phyloP scores from a whole-genome alignment of 129 eudicot species.

The Deinandra increscens region DNA sequence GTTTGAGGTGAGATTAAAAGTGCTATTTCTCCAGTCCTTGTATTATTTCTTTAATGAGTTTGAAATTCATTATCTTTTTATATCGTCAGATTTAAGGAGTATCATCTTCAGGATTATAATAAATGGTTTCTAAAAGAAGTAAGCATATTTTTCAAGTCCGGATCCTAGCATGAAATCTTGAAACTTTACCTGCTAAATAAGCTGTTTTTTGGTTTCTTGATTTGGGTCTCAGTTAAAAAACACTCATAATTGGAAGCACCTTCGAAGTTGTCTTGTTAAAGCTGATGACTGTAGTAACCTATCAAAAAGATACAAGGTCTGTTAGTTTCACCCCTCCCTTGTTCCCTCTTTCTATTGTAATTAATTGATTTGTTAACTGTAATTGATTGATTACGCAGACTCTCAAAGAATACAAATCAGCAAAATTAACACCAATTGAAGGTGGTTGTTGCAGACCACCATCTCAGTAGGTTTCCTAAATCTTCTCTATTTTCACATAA shows the following conservation, averaged over 20 bases:
- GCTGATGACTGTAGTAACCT: conserved; percentile 69
- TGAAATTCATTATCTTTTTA: neutral
- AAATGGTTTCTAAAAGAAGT: conserved; percentile 88
- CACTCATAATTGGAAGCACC: conserved; percentile 71
- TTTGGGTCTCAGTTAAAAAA: conserved; percentile 61
- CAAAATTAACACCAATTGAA: conserved; percentile 79
- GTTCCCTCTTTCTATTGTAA: neutral
- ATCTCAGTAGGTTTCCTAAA: conserved; percentile 58
- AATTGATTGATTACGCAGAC: conserved; percentile 45
- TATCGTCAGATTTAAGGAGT: conserved; percentile 77
- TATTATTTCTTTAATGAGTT: neutral
- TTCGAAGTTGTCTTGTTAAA: conserved; percentile 84
- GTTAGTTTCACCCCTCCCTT: neutral
- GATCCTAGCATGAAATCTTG: neutral
- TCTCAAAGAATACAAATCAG: conserved; percentile 59
- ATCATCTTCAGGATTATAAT: conserved; percentile 89
- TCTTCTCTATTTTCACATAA: neutral
- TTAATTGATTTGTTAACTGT: neutral
- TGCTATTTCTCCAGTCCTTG: neutral
- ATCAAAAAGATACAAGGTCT: conserved; percentile 77
- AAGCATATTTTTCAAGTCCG: conserved; percentile 20
- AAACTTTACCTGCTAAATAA: neutral
- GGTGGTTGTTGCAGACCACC: conserved; percentile 98
- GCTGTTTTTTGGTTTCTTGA: conserved; percentile 20
- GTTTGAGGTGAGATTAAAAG: conserved; percentile 58